phyloP scores from a whole-genome alignment of 139 green algal species.

The Pedinophyceae sp. region DNA sequence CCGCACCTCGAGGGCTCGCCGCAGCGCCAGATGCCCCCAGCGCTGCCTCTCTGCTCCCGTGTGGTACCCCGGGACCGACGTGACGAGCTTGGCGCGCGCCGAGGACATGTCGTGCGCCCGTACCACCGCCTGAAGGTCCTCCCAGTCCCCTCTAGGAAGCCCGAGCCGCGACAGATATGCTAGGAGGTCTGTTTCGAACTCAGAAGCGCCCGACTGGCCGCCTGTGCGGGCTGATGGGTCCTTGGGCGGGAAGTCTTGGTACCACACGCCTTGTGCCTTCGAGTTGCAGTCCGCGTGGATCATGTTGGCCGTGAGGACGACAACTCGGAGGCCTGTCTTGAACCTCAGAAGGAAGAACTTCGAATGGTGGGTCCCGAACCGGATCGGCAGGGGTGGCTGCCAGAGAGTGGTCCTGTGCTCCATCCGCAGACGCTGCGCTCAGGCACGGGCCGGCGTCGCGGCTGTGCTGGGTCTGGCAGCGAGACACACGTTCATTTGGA shows the following conservation, averaged over 20 bases:
- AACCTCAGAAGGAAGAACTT: constrained; percentile 50
- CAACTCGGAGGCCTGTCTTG: constrained; percentile 36
- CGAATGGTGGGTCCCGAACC: constrained; percentile 21
- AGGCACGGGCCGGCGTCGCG: not conserved
- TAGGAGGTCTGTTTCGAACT: constrained; percentile 37
- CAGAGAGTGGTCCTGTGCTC: no score
- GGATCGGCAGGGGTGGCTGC: constrained; percentile 3
- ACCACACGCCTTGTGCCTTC: constrained; percentile 53
- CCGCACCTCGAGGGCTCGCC: no score
- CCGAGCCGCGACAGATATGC: constrained; percentile 36
- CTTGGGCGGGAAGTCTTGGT: constrained; percentile 65
- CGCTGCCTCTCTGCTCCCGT: constrained; percentile 5
- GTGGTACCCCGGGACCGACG: constrained; percentile 34
- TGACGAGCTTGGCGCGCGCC: constrained; percentile 32
- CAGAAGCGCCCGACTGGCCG: constrained; percentile 1
- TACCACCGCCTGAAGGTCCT: constrained; percentile 5
- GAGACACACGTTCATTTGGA: not conserved
- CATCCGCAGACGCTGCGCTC: no score
- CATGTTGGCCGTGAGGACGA: constrained; percentile 69
- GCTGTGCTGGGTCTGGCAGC: not conserved
- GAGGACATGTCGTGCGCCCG: constrained; percentile 41
- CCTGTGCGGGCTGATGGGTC: not conserved
- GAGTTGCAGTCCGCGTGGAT: constrained; percentile 59
- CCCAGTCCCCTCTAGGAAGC: constrained; percentile 10
- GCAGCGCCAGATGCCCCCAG: no score